Conservation (phyloP, 1,284 basidiomycete species). For the Cerrena zonata region DNA sequence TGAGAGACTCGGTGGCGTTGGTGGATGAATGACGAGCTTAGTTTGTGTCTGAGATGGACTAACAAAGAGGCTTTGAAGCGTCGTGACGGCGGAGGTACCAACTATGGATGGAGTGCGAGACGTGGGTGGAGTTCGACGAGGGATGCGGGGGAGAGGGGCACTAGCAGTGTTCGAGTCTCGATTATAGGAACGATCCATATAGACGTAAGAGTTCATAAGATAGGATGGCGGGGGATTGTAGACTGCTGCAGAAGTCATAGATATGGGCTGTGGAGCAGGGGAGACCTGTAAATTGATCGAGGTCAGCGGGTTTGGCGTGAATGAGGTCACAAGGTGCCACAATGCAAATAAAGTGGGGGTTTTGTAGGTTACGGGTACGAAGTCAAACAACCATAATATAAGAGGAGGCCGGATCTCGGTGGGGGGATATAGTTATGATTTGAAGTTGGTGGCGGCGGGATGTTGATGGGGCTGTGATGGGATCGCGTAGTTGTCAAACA, state of each 20-base stretch:
- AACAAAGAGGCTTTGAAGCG: constrained; percentile 7
- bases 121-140: constrained; percentile 38
- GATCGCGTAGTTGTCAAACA: too few relatives aligned
- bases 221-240: not conserved
- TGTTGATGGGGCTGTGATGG: too few relatives aligned
- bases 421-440: too few relatives aligned
- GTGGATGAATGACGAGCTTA: constrained; percentile 6
- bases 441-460: too few relatives aligned
- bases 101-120: constrained; percentile 3
- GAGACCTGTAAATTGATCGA: too few relatives aligned
- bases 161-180: constrained; percentile 49
- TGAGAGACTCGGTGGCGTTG: constrained; percentile 23
- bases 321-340: too few relatives aligned
- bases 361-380: too few relatives aligned
- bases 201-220: constrained; percentile 4
- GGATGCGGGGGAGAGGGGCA: constrained; percentile 50
- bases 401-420: too few relatives aligned
- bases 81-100: not conserved
- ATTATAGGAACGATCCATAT: constrained; percentile 29
- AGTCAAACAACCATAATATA: too few relatives aligned
- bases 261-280: too few relatives aligned
- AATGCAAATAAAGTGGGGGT: too few relatives aligned
- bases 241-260: constrained; percentile 13
- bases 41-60: constrained; percentile 4
- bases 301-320: too few relatives aligned